Evolutionary conservation across 2,329 filamentous ascomycete genomes (phyloP), one percentile per base, ranked within the genome.

Genomic region (Keithomyces neogunnii): DNA sequence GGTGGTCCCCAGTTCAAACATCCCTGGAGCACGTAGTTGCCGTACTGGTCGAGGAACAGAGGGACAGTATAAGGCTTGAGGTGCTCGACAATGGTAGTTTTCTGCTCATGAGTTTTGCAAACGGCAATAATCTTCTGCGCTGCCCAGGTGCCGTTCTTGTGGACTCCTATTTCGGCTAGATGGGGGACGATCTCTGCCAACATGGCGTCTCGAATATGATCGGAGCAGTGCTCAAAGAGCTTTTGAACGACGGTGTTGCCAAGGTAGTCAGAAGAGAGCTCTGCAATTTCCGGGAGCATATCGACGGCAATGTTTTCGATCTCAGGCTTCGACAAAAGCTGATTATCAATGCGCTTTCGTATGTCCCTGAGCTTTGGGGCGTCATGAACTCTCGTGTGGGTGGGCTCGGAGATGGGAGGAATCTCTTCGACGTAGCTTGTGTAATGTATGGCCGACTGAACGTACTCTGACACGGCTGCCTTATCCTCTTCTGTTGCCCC

Each of bases 211-310:
- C 95, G 91, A 42, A 92, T 82, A 42, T 83, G 76, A 66, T 97
- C 92, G 0, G 89, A 93, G 73, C 93, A 97, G 71, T 89, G 89
- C 68, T 99, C 92, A 64, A 99, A 99, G 45, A 99, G 76, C 71
- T 99, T 99, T 72, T 99, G 93, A 19, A 99, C 92, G n/a, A 99
- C 93, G 0, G 93, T 99, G 72, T 99, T 99, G 60, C 93, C 93
- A 33, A 99, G 80, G 62, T 99, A 99, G 69, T 99, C 93, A 0
- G 92, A 96, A 2, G 93, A 81, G 29, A 99, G 76, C 69, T 99
- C 93, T 3, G 91, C 89, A 65, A 99, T 93, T 67, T 99, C 93
- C 8, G 92, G 89, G 13, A 99, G 80, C 93, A 99, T 99, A 56
- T 89, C 88, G 55, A 88, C 77, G 40, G 93, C 93, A 56, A 93